phyloP scores from a whole-genome alignment of 75 land plant species.

The Pinus tabuliformis region DNA sequence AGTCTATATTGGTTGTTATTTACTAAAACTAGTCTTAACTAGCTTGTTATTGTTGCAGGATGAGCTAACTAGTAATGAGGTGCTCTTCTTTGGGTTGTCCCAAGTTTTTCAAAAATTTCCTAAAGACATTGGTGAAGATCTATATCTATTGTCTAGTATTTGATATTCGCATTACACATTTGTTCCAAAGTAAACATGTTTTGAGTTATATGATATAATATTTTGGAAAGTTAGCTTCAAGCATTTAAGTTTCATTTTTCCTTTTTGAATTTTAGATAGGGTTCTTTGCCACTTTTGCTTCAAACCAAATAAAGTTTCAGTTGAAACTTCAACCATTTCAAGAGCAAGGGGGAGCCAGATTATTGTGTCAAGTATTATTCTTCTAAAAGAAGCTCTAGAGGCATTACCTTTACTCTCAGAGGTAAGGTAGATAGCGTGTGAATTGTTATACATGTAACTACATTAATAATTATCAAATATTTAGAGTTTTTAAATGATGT shows the following conservation, averaged over 20 bases:
- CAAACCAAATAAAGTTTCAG: slow-evolving; percentile 60
- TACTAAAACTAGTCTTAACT: slow-evolving; percentile 2
- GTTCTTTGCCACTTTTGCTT: slow-evolving; percentile 94
- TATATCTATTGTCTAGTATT: background rate
- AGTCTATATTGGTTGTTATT: background rate
- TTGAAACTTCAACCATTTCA: slow-evolving; percentile 32
- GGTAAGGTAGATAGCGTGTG: slow-evolving; percentile 69
- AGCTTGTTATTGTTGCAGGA: slow-evolving; percentile 43
- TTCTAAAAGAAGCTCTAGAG: slow-evolving; percentile 87
- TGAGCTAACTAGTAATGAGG: slow-evolving; percentile 85
- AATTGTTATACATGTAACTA: background rate
- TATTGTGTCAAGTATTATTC: slow-evolving; percentile 68
- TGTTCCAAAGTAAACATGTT: background rate
- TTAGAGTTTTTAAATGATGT: background rate
- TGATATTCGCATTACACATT: no score
- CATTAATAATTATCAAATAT: background rate
- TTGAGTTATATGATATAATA: background rate
- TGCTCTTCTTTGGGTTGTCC: slow-evolving; percentile 84
- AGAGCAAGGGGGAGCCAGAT: slow-evolving; percentile 66
- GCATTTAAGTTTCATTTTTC: background rate
- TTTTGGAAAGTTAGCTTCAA: background rate
- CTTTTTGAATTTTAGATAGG: slow-evolving; percentile 43
- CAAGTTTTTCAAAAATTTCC: slow-evolving; percentile 93
- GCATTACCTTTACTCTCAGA: slow-evolving; percentile 78
- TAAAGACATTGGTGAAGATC: slow-evolving; percentile 77